phyloP scores from a whole-genome alignment of 2,329 filamentous ascomycete genomes.

The Exophiala sideris region DNA sequence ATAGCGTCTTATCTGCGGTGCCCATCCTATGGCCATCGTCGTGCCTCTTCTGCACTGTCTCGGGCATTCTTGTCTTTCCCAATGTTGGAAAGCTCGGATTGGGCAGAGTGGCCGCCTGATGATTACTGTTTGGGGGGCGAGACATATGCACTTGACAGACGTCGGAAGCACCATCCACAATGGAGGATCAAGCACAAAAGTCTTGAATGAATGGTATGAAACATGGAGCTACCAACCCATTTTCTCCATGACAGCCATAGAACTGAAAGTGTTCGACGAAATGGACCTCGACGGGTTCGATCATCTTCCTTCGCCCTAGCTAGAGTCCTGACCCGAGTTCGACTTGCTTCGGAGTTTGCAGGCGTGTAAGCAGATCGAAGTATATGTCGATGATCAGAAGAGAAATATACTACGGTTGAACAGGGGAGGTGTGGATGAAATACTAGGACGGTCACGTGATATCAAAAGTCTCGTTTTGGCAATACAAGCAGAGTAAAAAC shows the following conservation, averaged over 20 bases:
- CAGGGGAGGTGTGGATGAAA: no score
- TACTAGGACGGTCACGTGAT: not conserved
- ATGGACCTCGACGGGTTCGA: no score
- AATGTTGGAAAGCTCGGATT: not conserved
- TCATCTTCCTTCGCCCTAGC: not conserved
- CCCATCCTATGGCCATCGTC: not conserved
- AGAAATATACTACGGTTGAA: no score
- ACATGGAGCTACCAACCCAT: not conserved
- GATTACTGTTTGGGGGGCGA: not conserved
- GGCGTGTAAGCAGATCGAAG: no score
- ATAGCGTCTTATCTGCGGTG: no score
- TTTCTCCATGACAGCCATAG: not conserved
- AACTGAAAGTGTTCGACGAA: no score
- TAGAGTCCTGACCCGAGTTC: no score
- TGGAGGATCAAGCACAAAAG: constrained; percentile 7
- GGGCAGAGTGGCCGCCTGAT: not conserved
- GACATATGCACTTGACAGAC: constrained; percentile 14
- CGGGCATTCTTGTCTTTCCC: not conserved
- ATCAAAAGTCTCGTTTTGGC: not conserved
- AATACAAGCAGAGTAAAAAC: no score
- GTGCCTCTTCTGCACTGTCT: not conserved
- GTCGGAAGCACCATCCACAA: constrained; percentile 25
- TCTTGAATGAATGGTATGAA: not conserved
- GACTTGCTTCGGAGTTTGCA: no score
- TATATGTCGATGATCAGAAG: no score